Conservation (phyloP, 2,329 filamentous ascomycete species). For the Botrytis pseudocinerea region DNA sequence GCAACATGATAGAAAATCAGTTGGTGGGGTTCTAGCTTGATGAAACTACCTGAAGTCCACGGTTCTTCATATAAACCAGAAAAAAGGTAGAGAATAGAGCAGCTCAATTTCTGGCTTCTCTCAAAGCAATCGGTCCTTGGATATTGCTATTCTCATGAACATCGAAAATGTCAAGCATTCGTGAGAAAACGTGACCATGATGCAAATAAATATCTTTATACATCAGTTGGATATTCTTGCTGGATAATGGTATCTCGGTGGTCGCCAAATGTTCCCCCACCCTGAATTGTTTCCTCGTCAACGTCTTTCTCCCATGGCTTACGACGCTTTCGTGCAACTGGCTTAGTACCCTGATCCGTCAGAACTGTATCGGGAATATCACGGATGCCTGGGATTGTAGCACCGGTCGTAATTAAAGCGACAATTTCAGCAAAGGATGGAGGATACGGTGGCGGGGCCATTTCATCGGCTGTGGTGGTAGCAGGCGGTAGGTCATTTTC, state of each 20-base stretch:
- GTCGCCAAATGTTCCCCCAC: constrained; percentile 30
- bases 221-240: constrained; percentile 20
- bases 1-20: not conserved
- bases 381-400: constrained; percentile 82
- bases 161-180: not conserved
- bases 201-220: not conserved
- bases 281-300: constrained; percentile 33
- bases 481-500: constrained; percentile 24
- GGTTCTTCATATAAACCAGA: not conserved
- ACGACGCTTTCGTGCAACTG: constrained; percentile 44
- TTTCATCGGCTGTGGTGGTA: constrained; percentile 26
- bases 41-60: not conserved
- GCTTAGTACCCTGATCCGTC: constrained; percentile 60
- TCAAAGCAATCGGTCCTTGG: not conserved
- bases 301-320: constrained; percentile 78
- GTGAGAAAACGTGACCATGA: not conserved
- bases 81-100: not conserved
- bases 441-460: constrained; percentile 72
- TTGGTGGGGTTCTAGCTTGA: not conserved
- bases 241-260: constrained; percentile 21
- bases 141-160: not conserved
- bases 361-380: constrained; percentile 82
- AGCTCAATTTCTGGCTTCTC: not conserved
- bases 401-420: constrained; percentile 77
- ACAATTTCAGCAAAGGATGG: constrained; percentile 83